Base-by-base conservation (phyloP, 2,329 filamentous ascomycete species). In the Calonectria naviculata region DNA sequence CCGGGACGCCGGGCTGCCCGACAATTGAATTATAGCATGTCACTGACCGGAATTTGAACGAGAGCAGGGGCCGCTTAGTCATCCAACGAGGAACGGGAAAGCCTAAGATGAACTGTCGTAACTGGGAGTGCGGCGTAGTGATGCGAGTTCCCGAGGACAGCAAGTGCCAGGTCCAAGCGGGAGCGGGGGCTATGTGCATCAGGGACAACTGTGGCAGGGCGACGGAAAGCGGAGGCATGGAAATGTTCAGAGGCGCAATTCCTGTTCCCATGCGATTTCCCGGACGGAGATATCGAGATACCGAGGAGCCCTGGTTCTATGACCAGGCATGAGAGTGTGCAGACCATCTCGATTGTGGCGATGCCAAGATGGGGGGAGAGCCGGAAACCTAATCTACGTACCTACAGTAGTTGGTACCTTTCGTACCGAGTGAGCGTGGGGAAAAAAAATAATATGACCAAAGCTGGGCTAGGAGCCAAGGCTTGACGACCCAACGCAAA, bases 101-200 rank as follows among this genome's bases (percentile, higher is more conserved):
- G 72, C 89, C 91, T 15, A 97, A 95, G 81, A 87, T 98, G 73
- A 95, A 89, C 73, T 95, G 93, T 82, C 91, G 94, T 66, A 99
- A 98, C 81, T 98, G 96, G 95, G 97, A 98, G 84, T 98, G 95
- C 79, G 97, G 97, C 41, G 94, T 99, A 1, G 77, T 98, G 28
- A 81, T 98, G 46, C 91, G 92, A 12, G 85, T 93, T 28, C 77
- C 78, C 31, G 63, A 64, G 54, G 28, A 64, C 73, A 71, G 38
- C 56, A 70, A 58, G 73, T 46, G 24, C 64, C 65, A 73, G 65
- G 72, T 47, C 67, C 70, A 61, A 60, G 54, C 46, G 62, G 65
- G 56, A 70, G 52, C 56, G 34, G 77, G 75, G 31, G 49, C 38
- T 36, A 65, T 38, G 31, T 47, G 66, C 56, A 49, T 47, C 44